Evolutionary conservation across 2,329 filamentous ascomycete genomes (phyloP).

Genomic region (Magnaporthales sp.): DNA sequence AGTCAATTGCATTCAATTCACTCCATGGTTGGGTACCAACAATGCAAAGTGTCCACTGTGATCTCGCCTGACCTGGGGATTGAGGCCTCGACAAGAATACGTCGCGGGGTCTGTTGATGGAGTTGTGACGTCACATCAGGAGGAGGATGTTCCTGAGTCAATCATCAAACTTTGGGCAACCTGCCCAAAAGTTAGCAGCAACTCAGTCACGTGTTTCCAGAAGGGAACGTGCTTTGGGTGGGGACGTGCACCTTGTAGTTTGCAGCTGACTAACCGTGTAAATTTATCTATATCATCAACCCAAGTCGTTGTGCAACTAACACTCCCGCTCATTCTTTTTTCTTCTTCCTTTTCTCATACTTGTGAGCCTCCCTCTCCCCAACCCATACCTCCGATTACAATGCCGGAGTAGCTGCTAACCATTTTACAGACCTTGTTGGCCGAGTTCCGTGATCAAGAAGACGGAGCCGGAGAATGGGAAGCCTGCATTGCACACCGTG

Average conservation of each 20-base stretch:
- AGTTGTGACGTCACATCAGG: neutral
- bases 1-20: neutral
- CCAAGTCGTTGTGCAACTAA: neutral
- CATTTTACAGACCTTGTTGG: slow-evolving; percentile 30
- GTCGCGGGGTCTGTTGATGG: neutral
- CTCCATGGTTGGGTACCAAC: neutral
- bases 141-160: neutral
- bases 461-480: slow-evolving; percentile 28
- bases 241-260: neutral
- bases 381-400: neutral
- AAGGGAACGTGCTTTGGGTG: neutral
- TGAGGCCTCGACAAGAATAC: neutral
- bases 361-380: slow-evolving; percentile 17
- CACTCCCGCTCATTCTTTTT: neutral
- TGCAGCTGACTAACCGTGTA: neutral
- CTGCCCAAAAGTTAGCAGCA: neutral
- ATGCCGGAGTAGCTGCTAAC: neutral
- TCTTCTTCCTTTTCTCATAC: slow-evolving; percentile 13
- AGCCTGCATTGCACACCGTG: slow-evolving; percentile 46
- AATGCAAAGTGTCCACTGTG: neutral
- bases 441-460: slow-evolving; percentile 32
- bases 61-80: neutral
- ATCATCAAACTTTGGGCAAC: neutral
- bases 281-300: neutral
- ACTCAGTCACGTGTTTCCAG: neutral